phyloP scores from a whole-genome alignment of 441 rosid species.

The Populus hybrid region DNA sequence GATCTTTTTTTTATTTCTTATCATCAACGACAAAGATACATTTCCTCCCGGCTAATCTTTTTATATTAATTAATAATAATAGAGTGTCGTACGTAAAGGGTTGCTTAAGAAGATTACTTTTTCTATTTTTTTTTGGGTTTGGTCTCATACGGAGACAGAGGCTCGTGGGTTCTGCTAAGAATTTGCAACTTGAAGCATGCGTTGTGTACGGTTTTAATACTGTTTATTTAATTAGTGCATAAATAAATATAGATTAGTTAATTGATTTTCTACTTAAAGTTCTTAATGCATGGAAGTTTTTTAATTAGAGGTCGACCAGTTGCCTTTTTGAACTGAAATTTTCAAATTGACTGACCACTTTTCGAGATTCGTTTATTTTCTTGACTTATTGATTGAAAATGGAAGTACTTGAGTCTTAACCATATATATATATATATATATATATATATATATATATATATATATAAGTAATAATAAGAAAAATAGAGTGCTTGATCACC shows the following conservation, averaged over 20 bases:
- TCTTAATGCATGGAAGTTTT: background rate
- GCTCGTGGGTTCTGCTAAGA: slow-evolving; percentile 20
- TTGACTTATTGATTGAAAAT: background rate
- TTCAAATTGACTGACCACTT: background rate
- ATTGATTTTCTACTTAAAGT: too few species aligned
- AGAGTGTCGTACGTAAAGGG: background rate
- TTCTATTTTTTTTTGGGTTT: slow-evolving; percentile 16
- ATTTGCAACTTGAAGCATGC: slow-evolving; percentile 30
- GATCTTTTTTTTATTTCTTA: background rate
- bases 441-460: too few species aligned
- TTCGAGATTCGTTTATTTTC: background rate
- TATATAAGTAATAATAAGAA: too few species aligned
- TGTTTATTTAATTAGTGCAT: background rate
- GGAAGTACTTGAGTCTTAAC: too few species aligned
- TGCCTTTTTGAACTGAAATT: background rate
- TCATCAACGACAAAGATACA: slow-evolving; percentile 9
- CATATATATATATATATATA: too few species aligned
- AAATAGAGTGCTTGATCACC: too few species aligned
- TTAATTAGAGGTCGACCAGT: background rate
- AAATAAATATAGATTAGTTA: background rate
- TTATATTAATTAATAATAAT: background rate
- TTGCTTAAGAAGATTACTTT: background rate
- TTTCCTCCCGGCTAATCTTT: background rate
- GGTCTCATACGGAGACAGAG: slow-evolving; percentile 25
- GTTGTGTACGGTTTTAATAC: slow-evolving; percentile 5